A percentile compares a stretch with the other conserved stretches of the same genome.
These are phyloP conservation scores for Akanthomyces lecanii DNA, from an alignment of 2,329 filamentous ascomycete species.

Conservation along the genomic window DNA sequence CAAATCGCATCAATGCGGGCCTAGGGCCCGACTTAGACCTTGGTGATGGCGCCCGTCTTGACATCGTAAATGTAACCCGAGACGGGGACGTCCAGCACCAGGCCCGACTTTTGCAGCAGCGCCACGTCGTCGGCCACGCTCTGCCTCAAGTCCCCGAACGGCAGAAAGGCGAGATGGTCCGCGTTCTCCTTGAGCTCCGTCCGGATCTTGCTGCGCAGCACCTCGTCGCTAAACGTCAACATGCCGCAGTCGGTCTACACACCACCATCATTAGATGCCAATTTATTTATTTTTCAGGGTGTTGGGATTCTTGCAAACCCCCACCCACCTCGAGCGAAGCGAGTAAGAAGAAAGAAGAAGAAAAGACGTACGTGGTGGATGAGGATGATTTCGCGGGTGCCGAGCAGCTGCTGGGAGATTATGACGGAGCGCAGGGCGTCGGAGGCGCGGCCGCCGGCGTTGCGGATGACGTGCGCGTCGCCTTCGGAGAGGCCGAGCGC, in stretches of 20 bases:
- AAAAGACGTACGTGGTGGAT: conserved; percentile 58
- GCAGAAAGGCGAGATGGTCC: conserved; percentile 56
- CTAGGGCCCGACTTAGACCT: background rate
- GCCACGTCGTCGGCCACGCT: conserved; percentile 64
- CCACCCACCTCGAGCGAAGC: background rate
- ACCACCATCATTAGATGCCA: too few species aligned
- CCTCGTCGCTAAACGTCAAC: conserved; percentile 62
- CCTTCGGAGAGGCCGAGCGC: conserved; percentile 69
- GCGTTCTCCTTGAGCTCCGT: conserved; percentile 54
- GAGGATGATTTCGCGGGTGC: conserved; percentile 69
- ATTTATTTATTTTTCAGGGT: too few species aligned
- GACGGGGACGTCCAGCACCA: conserved; percentile 59
- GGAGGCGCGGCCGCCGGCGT: conserved; percentile 61
- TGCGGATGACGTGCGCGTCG: conserved; percentile 75
- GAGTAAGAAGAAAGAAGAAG: background rate
- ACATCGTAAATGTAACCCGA: conserved; percentile 78
- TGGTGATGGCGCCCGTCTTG: conserved; percentile 56
- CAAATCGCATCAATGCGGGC: too few species aligned
- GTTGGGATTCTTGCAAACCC: background rate
- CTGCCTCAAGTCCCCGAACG: conserved; percentile 60
- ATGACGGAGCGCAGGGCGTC: conserved; percentile 71
- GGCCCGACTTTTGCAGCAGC: conserved; percentile 54
- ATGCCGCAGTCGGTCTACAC: conserved; percentile 46
- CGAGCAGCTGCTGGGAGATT: conserved; percentile 75
- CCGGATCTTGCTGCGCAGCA: conserved; percentile 52